Percentiles rank a stretch among this genome's conserved stretches.
Conservation (phyloP, 805 yeast species). For the Yamadazyma philogaea region DNA sequence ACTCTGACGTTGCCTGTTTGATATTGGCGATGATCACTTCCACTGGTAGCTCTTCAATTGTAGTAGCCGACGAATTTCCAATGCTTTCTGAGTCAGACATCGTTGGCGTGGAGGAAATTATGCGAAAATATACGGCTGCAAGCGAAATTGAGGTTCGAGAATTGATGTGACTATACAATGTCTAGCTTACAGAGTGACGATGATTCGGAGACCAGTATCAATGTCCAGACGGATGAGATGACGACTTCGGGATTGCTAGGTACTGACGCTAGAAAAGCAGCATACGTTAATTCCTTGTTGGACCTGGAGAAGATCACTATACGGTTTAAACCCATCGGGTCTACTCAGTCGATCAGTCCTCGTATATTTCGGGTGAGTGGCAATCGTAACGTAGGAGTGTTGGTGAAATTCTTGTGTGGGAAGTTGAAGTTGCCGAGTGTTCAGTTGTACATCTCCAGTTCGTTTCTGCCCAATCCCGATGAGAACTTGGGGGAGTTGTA, state of each 20-base stretch:
- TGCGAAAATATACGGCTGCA: background rate
- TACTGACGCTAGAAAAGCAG: background rate
- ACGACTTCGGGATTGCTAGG: constrained; percentile 2
- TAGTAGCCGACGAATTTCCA: constrained; percentile 17
- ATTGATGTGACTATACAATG: background rate
- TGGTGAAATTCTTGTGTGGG: constrained; percentile 44
- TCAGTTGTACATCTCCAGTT: constrained; percentile 36
- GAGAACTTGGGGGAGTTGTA: constrained; percentile 34
- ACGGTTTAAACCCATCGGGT: constrained; percentile 60
- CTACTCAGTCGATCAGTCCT: constrained; percentile 50
- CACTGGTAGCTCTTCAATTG: constrained; percentile 23
- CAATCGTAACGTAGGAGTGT: constrained; percentile 45
- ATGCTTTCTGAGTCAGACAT: constrained; percentile 21
- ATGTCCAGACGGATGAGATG: background rate
- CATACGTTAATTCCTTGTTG: background rate
- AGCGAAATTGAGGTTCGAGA: background rate
- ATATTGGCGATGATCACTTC: constrained; percentile 27
- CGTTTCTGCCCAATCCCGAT: constrained; percentile 42
- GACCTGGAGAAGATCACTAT: constrained; percentile 34
- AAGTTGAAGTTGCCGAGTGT: constrained; percentile 28
- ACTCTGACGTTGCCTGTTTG: constrained; percentile 31
- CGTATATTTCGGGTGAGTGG: constrained; percentile 48
- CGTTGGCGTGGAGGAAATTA: background rate
- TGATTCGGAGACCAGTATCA: constrained; percentile 4
- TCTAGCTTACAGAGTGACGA: constrained; percentile 5